phyloP scores from a whole-genome alignment of 805 yeast genomes.

The Scheffersomyces amazonensis region DNA sequence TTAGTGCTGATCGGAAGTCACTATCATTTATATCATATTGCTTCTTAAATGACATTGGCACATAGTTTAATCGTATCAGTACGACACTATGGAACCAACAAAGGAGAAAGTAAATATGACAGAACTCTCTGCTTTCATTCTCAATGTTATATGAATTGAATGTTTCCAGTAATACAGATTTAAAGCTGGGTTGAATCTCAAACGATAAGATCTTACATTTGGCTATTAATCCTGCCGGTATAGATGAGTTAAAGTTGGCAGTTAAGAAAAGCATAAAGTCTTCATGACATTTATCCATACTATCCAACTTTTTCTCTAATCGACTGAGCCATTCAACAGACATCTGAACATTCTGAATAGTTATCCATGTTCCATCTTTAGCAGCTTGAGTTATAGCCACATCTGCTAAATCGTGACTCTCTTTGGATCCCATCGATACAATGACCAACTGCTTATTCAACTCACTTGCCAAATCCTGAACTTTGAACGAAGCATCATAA shows the following conservation, averaged over 20 bases:
- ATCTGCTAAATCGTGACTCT: conserved; percentile 58
- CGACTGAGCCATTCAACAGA: conserved; percentile 60
- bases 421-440: conserved; percentile 74
- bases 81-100: conserved; percentile 72
- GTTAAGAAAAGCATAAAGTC: conserved; percentile 65
- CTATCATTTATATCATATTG: conserved; percentile 68
- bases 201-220: conserved; percentile 53
- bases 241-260: conserved; percentile 43
- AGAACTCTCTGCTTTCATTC: conserved; percentile 40
- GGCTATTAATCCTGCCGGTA: conserved; percentile 58
- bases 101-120: conserved; percentile 49
- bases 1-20: conserved; percentile 56
- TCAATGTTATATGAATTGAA: conserved; percentile 18
- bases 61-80: conserved; percentile 54
- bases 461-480: conserved; percentile 43
- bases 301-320: conserved; percentile 46
- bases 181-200: conserved; percentile 65
- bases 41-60: conserved; percentile 61
- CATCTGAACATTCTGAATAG: conserved; percentile 80
- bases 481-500: conserved; percentile 60
- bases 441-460: conserved; percentile 25
- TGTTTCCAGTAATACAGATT: conserved; percentile 41
- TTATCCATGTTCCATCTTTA: conserved; percentile 61
- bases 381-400: conserved; percentile 46
- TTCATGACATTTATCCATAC: conserved; percentile 15